A percentile compares a stretch with the other conserved stretches of the same genome.
Conservation (phyloP, 176 grass and related monocot genomes). For the Puya raimondii region DNA sequence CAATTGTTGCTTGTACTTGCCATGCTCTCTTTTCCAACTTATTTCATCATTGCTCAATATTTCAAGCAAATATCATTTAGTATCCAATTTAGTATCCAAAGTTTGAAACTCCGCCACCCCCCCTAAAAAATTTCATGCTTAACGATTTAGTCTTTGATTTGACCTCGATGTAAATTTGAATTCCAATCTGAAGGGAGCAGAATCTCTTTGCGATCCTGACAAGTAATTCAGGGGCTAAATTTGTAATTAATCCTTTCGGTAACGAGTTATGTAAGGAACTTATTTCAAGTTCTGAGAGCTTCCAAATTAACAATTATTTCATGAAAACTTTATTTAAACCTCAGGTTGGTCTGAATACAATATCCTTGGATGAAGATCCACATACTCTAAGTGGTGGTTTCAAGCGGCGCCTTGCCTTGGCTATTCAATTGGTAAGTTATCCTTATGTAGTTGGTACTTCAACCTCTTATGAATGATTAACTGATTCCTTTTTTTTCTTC, state of each 20-base stretch:
- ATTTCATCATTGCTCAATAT: background rate
- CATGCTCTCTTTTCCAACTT: background rate
- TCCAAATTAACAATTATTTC: background rate
- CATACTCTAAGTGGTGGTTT: slow-evolving; percentile 79
- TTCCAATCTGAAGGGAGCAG: too few species aligned
- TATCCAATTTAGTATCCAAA: background rate
- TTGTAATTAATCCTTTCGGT: too few species aligned
- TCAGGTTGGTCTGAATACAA: slow-evolving; percentile 67
- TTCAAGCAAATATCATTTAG: background rate
- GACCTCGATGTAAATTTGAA: too few species aligned
- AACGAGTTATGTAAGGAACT: too few species aligned
- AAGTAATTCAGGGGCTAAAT: too few species aligned
- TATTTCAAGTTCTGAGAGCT: background rate
- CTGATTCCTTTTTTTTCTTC: too few species aligned
- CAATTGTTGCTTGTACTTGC: background rate
- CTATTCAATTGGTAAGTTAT: slow-evolving; percentile 72
- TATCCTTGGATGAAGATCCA: slow-evolving; percentile 72
- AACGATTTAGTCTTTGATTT: too few species aligned
- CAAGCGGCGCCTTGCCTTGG: slow-evolving; percentile 72
- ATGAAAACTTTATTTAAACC: background rate
- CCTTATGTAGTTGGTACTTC: background rate
- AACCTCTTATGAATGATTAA: background rate
- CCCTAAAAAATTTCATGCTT: too few species aligned
- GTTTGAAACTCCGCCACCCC: background rate
- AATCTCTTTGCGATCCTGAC: too few species aligned